phyloP scores from a whole-genome alignment of 2,329 filamentous ascomycete species.

The Penicillium sp. region DNA sequence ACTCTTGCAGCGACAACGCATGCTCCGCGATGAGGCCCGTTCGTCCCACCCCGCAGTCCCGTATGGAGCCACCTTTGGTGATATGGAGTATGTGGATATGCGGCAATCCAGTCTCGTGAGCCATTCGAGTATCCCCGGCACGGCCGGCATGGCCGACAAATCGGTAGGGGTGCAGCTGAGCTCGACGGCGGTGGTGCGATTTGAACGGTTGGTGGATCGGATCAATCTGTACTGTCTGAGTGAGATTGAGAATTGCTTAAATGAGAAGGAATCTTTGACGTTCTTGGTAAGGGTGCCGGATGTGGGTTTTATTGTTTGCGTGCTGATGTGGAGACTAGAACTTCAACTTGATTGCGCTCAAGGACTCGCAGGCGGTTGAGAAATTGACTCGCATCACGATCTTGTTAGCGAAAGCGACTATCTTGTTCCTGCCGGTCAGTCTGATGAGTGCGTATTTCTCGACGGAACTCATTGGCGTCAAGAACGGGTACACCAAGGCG shows the following conservation, averaged over 20 bases:
- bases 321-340: constrained; percentile 52
- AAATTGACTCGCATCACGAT: constrained; percentile 71
- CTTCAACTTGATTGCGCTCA: constrained; percentile 75
- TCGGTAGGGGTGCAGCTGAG: constrained; percentile 45
- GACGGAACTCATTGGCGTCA: constrained; percentile 61
- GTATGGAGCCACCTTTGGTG: constrained; percentile 25
- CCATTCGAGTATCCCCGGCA: constrained; percentile 21
- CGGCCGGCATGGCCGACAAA: constrained; percentile 19
- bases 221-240: constrained; percentile 64
- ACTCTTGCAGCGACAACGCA: constrained; percentile 56
- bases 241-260: constrained; percentile 65
- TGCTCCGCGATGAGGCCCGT: constrained; percentile 39
- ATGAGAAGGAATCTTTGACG: constrained; percentile 70
- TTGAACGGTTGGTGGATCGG: constrained; percentile 61
- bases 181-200: constrained; percentile 57
- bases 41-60: constrained; percentile 20
- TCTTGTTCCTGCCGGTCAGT: constrained; percentile 73
- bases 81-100: constrained; percentile 43
- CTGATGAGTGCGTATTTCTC: constrained; percentile 76
- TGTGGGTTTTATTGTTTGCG: too few relatives aligned
- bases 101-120: constrained; percentile 31
- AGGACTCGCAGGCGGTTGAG: constrained; percentile 71
- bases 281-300: constrained; percentile 56
- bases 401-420: constrained; percentile 71
- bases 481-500: constrained; percentile 58